These are phyloP conservation scores for Singerocomus inundabilis DNA, from an alignment of 1,284 basidiomycete genomes.

Conservation along the genomic window DNA sequence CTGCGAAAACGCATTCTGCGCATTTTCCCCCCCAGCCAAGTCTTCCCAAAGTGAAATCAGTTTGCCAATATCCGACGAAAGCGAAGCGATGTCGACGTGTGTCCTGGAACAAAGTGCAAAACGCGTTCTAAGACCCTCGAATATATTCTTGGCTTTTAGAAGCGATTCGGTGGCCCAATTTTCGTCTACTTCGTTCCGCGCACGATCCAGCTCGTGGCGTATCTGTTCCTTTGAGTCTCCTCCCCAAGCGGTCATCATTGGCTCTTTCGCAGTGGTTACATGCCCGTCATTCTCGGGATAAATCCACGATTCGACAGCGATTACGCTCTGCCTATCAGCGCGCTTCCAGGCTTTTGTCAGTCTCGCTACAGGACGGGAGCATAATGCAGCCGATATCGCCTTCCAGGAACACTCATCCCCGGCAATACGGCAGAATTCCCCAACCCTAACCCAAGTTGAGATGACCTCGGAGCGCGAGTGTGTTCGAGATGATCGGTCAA, in stretches of 20 bases:
- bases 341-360: slow-evolving; percentile 76
- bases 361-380: slow-evolving; percentile 68
- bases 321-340: slow-evolving; percentile 56
- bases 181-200: slow-evolving; percentile 42
- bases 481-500: slow-evolving; percentile 55
- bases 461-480: slow-evolving; percentile 72
- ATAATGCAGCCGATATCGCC: slow-evolving; percentile 65
- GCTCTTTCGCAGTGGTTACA: slow-evolving; percentile 37
- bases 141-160: slow-evolving; percentile 42
- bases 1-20: slow-evolving; percentile 45
- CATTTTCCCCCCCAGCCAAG: slow-evolving; percentile 37
- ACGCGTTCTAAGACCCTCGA: slow-evolving; percentile 50
- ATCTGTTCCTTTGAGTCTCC: slow-evolving; percentile 46
- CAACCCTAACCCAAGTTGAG: slow-evolving; percentile 66
- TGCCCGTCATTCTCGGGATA: slow-evolving; percentile 43
- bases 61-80: slow-evolving; percentile 41
- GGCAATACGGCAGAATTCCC: slow-evolving; percentile 60
- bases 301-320: slow-evolving; percentile 65
- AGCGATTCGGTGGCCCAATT: slow-evolving; percentile 44
- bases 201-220: slow-evolving; percentile 38
- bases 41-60: slow-evolving; percentile 56
- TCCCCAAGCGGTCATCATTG: slow-evolving; percentile 64
- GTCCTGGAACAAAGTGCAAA: slow-evolving; percentile 53
- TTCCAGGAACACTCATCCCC: slow-evolving; percentile 78
- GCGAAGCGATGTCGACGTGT: slow-evolving; percentile 31